Conservation (phyloP, 1,284 basidiomycete genomes). For the Cryptococcus hybrid region DNA sequence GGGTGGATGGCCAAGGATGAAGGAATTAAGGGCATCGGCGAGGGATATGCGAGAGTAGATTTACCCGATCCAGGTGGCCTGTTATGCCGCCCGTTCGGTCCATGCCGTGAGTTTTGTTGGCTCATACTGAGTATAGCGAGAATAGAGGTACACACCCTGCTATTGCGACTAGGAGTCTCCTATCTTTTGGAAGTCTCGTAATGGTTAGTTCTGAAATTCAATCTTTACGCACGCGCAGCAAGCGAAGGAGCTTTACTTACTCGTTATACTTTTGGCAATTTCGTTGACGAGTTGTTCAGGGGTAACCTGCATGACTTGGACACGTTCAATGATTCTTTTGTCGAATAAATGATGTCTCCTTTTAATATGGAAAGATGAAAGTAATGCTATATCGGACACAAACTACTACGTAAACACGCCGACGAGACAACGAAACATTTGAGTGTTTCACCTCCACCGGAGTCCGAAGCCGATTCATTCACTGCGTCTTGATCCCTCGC, state of each 20-base stretch:
- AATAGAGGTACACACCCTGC: slow-evolving; percentile 7
- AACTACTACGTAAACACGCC: no score
- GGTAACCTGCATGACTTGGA: slow-evolving; percentile 4
- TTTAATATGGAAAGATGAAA: background rate
- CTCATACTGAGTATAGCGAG: background rate
- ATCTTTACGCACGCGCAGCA: background rate
- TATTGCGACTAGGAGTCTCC: slow-evolving; percentile 13
- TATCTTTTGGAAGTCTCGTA: slow-evolving; percentile 5
- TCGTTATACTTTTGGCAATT: slow-evolving; percentile 12
- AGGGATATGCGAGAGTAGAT: slow-evolving; percentile 52
- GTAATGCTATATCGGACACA: no score
- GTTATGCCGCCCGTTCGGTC: background rate
- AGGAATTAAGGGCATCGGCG: slow-evolving; percentile 41
- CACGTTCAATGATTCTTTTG: no score
- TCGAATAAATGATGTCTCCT: no score
- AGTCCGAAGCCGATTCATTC: no score
- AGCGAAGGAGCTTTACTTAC: slow-evolving; percentile 6
- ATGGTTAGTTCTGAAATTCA: background rate
- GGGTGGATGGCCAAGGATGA: slow-evolving; percentile 16
- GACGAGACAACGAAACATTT: no score
- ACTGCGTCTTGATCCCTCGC: no score
- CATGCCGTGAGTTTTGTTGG: background rate
- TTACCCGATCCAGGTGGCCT: slow-evolving; percentile 55
- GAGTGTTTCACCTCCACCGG: no score
- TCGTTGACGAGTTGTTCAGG: slow-evolving; percentile 10